Base-by-base conservation (phyloP, 768 basidiomycete genomes). In the Boletales sp. region DNA sequence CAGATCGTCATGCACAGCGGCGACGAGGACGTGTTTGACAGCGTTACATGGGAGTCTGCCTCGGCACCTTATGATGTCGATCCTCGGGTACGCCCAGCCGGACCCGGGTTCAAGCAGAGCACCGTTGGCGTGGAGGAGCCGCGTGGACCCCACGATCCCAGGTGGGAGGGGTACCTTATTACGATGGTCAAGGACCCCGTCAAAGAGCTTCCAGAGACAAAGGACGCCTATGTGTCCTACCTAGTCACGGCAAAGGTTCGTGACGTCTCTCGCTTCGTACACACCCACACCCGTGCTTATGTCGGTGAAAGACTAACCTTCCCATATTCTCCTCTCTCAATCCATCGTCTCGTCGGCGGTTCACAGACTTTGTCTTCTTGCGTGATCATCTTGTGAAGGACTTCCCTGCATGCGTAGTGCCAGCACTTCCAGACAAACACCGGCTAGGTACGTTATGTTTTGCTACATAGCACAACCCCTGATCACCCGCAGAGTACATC, bases 361-460 rank as follows among this genome's bases (percentile, higher is more conserved):
- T 95, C 71, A 91, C 94, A 62, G 96, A 99, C 70, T 99, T 99
- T 70, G 89, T 90, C 34, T 98, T 98, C 65, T 74, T 99, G 41
- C 77, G 90, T 51, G 85, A 95, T 41, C 83, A 95, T 59, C 80
- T 99, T 21, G 81, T 83, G 11, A 85, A 84, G 72, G 87, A 94
- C 70, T 99, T 97, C 63, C 93, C 94, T 4, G 96, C 96, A 49
- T 95, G 94, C 61, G 94, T 99, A n/a, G 91, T 98, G 0, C 94
- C 96, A 25, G 90, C 91, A 9, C 77, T 99, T 41, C 96, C 96
- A 8, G 94, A 93, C 69, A 99, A 98, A 69, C 96, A 98, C 63
- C 79, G 96, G 46, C 72, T 98, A 63, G 95, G 95, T 96, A 55
- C 7, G 25, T 28, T 5, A 28, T 40, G 87, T 74, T 43, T 42